Percentiles rank a stretch among this genome's conserved stretches.
Conservation (phyloP, 345 rosid species). For the Brassica nigra region DNA sequence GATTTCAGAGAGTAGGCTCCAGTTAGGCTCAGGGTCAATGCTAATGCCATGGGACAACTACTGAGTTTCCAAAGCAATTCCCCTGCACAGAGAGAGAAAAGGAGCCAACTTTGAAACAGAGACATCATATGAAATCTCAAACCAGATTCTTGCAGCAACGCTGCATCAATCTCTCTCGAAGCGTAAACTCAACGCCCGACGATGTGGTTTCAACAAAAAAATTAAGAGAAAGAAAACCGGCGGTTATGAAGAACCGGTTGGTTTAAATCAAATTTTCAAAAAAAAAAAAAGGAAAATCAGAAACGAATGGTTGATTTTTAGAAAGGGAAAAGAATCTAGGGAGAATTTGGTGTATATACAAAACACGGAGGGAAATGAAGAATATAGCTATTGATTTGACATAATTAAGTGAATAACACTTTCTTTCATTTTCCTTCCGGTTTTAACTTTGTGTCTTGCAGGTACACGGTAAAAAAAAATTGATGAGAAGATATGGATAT, state of each 20-base stretch:
- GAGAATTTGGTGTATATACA: too few relatives aligned
- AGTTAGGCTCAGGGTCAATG: constrained; percentile 72
- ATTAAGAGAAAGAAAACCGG: neutral
- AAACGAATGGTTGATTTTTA: neutral
- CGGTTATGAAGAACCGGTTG: constrained; percentile 15
- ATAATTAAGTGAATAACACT: too few relatives aligned
- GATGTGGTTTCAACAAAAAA: neutral
- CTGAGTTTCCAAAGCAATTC: constrained; percentile 39
- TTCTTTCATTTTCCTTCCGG: too few relatives aligned
- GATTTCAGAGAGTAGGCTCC: constrained; percentile 70
- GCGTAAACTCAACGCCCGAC: constrained; percentile 10
- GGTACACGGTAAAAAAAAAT: too few relatives aligned
- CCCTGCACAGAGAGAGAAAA: constrained; percentile 46
- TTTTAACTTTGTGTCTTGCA: too few relatives aligned
- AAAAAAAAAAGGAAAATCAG: neutral
- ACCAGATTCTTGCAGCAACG: neutral
- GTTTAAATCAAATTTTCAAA: neutral
- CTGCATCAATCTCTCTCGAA: constrained; percentile 4
- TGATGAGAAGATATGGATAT: too few relatives aligned
- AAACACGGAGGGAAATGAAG: too few relatives aligned
- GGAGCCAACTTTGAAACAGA: neutral
- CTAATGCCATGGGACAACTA: constrained; percentile 55
- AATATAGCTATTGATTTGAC: too few relatives aligned
- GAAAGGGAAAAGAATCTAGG: too few relatives aligned
- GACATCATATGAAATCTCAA: neutral